phyloP scores from a whole-genome alignment of 2,329 filamentous ascomycete species.

The Ophiostoma australiae region DNA sequence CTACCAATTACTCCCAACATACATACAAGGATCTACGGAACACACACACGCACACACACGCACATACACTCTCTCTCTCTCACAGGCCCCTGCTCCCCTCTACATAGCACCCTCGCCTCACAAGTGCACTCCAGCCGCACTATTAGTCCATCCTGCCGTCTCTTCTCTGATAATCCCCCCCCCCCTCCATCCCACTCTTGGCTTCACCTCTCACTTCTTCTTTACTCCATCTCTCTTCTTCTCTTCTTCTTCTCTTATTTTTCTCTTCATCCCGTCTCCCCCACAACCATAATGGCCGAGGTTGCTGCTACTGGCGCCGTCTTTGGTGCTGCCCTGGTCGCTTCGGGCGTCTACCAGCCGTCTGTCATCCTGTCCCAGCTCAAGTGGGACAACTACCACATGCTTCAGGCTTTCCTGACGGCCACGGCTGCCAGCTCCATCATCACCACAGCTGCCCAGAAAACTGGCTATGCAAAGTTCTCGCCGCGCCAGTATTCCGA shows the following conservation, averaged over 20 bases:
- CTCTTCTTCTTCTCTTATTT: background rate
- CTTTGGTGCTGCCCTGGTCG: conserved; percentile 58
- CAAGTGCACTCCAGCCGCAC: background rate
- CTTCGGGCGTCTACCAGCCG: conserved; percentile 57
- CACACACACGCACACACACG: too few relatives aligned
- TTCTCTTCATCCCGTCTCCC: background rate
- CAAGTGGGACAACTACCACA: conserved; percentile 57
- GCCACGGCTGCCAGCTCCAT: conserved; percentile 56
- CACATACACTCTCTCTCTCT: too few relatives aligned
- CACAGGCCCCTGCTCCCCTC: background rate
- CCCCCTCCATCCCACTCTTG: background rate
- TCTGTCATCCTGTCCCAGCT: conserved; percentile 58
- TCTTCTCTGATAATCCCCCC: too few relatives aligned
- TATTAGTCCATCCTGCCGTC: background rate
- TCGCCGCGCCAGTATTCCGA: conserved; percentile 48
- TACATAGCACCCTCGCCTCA: background rate
- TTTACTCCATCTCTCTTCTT: background rate
- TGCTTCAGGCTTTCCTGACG: conserved; percentile 60
- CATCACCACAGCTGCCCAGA: conserved; percentile 44
- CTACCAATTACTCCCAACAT: background rate
- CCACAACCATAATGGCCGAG: conserved; percentile 28
- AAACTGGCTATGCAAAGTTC: conserved; percentile 40
- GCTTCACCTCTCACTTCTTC: too few relatives aligned
- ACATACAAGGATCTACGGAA: background rate
- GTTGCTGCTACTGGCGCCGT: conserved; percentile 47